Evolutionary conservation across 73 alveolate genomes (phyloP).

Genomic region (Symbiodinium pilosum): DNA sequence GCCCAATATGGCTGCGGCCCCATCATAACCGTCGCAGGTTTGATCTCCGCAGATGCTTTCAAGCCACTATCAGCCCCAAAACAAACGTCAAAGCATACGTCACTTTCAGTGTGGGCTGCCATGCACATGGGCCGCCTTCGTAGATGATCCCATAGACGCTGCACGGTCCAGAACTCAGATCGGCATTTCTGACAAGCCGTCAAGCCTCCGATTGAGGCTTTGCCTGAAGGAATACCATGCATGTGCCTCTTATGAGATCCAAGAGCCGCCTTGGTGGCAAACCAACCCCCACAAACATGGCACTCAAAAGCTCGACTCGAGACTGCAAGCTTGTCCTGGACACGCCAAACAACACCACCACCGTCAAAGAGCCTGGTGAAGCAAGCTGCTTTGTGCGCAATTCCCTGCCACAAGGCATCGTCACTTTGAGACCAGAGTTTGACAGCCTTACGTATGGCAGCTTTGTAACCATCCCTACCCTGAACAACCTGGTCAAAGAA

Average conservation of each 20-base stretch:
- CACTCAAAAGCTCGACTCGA: neutral
- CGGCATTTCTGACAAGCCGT: neutral
- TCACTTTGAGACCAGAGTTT: neutral
- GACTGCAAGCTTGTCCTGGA: neutral
- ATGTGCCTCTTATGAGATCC: neutral
- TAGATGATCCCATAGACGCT: neutral
- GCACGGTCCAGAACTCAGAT: neutral
- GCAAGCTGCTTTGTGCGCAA: neutral
- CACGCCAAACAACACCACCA: neutral
- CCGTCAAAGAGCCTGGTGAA: neutral
- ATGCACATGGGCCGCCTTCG: neutral
- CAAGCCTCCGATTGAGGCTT: neutral
- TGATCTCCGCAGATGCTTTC: no score
- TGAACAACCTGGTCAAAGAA: neutral
- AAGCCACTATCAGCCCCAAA: no score
- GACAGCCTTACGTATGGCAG: neutral
- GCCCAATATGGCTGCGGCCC: no score
- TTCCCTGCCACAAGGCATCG: neutral
- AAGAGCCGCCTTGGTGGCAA: neutral
- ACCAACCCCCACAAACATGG: neutral
- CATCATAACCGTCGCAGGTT: no score
- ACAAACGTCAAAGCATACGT: no score
- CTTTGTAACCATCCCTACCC: neutral
- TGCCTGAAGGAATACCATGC: neutral
- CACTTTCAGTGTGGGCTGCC: no score